Base-by-base conservation (phyloP, 805 yeast genomes). In the Hanseniaspora occidentalis region DNA sequence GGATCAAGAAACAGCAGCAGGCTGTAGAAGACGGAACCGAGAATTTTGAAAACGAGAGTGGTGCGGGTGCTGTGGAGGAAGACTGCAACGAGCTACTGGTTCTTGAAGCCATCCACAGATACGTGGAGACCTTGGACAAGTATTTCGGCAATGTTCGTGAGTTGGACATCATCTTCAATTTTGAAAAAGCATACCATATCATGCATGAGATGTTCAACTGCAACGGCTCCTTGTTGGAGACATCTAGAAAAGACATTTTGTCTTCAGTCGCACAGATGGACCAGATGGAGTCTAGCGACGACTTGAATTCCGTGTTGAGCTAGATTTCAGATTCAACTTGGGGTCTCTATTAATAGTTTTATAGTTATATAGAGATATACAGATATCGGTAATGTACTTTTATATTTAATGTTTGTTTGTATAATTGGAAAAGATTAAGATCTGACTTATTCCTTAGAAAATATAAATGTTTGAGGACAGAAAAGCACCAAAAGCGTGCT, bases 121-220 rank as follows among this genome's bases (percentile, higher is more conserved):
- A 79, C 57, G 98, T 92, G 31, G 98, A 92, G 59, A 86, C 84
- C 48, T 85, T 92, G 96, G 98, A 92, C 65, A 80, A 82, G 50
- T 77, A 86, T 44, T 92, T 84, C 56, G 96, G 96, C 10, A 89
- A 85, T 54, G 98, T 92, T 14, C 86, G 96, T 62, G 98, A 92
- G 58, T 67, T 92, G 52, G 98, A 92, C 62, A 92, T 92, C 46
- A 92, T 92, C 38, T 92, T 92, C 71, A 92, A 94, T 54, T 92
- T 92, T 63, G 84, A 83, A 50, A 82, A 84, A 56, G 96, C 97
- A 0, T 92, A 92, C 58, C 83, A 84, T 60, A 80, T 92, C 10
- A 65, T 92, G 47, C 95, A 92, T 58, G 98, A 92, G 58, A 66
- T 92, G 49, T 61, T 92, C 38, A 71, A 89, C 46, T 57, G 64